Percentiles rank a stretch among this genome's conserved stretches.
These are phyloP conservation scores for Stephanodiscus minutulus DNA, from an alignment of 108 stramenopile species.

Conservation along the genomic window DNA sequence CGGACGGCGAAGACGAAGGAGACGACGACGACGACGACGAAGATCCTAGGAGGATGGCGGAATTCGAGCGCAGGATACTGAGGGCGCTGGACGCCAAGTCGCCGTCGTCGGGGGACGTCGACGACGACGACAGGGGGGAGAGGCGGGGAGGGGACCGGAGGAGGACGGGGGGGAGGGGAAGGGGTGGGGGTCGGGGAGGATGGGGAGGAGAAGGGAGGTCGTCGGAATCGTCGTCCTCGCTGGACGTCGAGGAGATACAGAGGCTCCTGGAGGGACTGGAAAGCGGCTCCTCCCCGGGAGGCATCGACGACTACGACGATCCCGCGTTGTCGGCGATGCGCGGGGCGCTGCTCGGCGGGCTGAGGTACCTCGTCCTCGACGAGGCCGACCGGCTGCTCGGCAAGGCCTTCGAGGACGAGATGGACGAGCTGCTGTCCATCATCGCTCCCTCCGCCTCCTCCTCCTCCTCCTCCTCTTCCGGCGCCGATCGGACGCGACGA, in stretches of 20 bases:
- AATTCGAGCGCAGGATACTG: constrained; percentile 63
- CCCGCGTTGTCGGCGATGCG: constrained; percentile 54
- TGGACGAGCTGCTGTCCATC: constrained; percentile 69
- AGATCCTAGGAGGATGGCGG: constrained; percentile 29
- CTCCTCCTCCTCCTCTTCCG: neutral
- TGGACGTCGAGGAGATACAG: constrained; percentile 57
- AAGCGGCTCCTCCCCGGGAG: neutral
- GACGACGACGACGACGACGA: constrained; percentile 6
- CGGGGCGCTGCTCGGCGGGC: constrained; percentile 56
- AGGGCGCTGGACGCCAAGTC: constrained; percentile 55
- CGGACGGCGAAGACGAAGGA: neutral
- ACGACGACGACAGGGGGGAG: neutral
- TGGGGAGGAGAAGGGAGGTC: neutral
- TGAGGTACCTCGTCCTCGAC: constrained; percentile 88
- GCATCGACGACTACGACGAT: constrained; percentile 56
- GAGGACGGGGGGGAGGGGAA: constrained; percentile 38
- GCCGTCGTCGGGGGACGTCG: neutral
- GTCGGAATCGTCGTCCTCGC: constrained; percentile 50
- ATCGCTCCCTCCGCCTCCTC: constrained; percentile 28
- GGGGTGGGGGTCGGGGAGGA: neutral
- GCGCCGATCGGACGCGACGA: neutral
- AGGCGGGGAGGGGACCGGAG: constrained; percentile 11
- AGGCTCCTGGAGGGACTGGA: neutral
- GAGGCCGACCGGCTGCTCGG: constrained; percentile 93
- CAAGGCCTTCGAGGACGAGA: constrained; percentile 75